Evolutionary conservation across 495 filamentous ascomycete species (phyloP).

Genomic region (Neurospora intermedia): DNA sequence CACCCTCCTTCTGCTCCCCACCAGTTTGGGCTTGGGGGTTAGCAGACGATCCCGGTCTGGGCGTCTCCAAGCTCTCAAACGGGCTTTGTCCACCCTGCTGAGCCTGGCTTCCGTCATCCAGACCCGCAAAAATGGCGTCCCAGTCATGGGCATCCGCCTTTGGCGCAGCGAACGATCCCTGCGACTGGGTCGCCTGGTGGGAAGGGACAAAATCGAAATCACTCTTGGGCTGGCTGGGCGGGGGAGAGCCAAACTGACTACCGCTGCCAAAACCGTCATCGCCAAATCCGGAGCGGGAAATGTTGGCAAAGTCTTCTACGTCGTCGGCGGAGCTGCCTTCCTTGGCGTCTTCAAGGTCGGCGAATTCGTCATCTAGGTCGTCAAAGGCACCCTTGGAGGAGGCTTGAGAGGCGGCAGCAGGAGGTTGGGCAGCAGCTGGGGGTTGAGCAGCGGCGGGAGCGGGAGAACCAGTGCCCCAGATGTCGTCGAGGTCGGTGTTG

Average conservation of each 20-base stretch:
- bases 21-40: background rate
- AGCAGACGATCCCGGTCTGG: background rate
- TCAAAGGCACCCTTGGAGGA: conserved; percentile 41
- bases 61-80: background rate
- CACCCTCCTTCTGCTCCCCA: background rate
- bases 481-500: conserved; percentile 13
- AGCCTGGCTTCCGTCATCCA: conserved; percentile 39
- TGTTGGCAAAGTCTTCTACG: conserved; percentile 53
- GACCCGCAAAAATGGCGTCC: conserved; percentile 85
- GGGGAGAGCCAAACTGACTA: conserved; percentile 18
- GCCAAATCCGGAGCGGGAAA: conserved; percentile 43
- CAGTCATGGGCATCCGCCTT: conserved; percentile 62
- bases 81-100: conserved; percentile 1
- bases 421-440: conserved; percentile 13
- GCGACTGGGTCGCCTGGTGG: background rate
- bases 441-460: conserved; percentile 7
- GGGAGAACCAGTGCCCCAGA: conserved; percentile 18
- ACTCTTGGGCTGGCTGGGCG: conserved; percentile 42
- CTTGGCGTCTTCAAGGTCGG: conserved; percentile 74
- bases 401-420: conserved; percentile 1
- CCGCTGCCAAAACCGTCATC: conserved; percentile 55
- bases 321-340: conserved; percentile 75
- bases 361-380: conserved; percentile 87
- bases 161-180: background rate
- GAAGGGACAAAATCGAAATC: conserved; percentile 37